These are phyloP conservation scores for Arbutus unedo DNA, from an alignment of 148 eudicot species.

Conservation along the genomic window DNA sequence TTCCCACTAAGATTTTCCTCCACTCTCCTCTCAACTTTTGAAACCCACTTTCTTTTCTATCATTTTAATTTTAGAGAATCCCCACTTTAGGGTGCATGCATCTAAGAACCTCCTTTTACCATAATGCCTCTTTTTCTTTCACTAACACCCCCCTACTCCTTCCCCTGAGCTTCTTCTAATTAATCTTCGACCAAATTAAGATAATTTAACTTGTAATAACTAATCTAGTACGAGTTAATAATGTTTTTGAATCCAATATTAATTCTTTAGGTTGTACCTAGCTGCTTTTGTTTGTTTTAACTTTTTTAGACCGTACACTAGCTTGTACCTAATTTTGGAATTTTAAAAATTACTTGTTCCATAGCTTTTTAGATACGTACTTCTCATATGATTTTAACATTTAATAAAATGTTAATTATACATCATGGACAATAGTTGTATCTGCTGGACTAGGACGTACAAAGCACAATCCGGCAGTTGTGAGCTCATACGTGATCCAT, in stretches of 20 bases:
- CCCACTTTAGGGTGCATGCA: not conserved
- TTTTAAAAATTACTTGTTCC: not conserved
- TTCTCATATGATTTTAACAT: not conserved
- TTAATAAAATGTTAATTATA: not conserved
- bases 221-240: no score
- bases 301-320: not conserved
- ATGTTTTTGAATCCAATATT: no score
- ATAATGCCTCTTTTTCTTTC: not conserved
- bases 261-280: not conserved
- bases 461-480: no score
- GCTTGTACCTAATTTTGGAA: not conserved
- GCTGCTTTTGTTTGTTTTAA: not conserved
- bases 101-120: not conserved
- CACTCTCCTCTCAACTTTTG: not conserved
- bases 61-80: not conserved
- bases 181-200: not conserved
- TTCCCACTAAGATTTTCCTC: slow-evolving; percentile 5
- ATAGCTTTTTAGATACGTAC: not conserved
- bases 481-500: no score
- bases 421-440: no score
- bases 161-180: not conserved
- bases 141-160: not conserved
- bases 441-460: no score
- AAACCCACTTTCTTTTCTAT: slow-evolving; percentile 4
- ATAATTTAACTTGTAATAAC: not conserved